Percentiles rank a stretch among this genome's conserved stretches.
Evolutionary conservation across 2,329 filamentous ascomycete genomes (phyloP).

Genomic region (Reticulascus tulasneorum): DNA sequence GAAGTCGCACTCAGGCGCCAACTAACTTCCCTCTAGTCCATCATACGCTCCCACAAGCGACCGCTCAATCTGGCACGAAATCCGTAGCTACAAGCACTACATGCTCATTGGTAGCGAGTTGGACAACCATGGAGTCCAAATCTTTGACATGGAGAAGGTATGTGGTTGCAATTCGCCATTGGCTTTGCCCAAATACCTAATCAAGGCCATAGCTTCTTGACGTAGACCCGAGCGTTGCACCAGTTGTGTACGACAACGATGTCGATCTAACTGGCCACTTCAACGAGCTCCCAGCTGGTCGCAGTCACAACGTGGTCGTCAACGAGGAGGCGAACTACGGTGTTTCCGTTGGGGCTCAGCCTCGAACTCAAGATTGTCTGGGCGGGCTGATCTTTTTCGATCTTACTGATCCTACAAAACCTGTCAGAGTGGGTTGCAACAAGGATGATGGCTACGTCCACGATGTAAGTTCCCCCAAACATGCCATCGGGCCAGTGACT

Average conservation of each 20-base stretch:
- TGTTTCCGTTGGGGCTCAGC: conserved; percentile 33
- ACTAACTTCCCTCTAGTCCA: conserved; percentile 3
- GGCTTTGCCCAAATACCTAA: too few species aligned
- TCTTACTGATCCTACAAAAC: conserved; percentile 46
- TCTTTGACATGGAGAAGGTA: conserved; percentile 55
- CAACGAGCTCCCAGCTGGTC: conserved; percentile 28
- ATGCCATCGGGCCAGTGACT: background rate
- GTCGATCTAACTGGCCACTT: conserved; percentile 26
- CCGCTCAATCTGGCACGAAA: conserved; percentile 28
- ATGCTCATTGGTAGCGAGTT: conserved; percentile 35
- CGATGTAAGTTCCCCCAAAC: conserved; percentile 24
- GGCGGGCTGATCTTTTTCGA: conserved; percentile 52
- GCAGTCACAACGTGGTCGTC: conserved; percentile 46
- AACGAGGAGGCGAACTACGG: conserved; percentile 42
- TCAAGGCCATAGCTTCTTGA: conserved; percentile 26
- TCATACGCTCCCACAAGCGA: conserved; percentile 10
- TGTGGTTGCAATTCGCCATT: too few species aligned
- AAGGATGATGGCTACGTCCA: conserved; percentile 52
- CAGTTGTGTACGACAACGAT: conserved; percentile 21
- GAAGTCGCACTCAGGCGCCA: too few species aligned
- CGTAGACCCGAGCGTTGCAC: conserved; percentile 31
- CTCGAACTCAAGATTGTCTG: conserved; percentile 33
- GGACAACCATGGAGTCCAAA: conserved; percentile 50
- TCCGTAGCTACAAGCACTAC: conserved; percentile 27
- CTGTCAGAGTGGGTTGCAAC: conserved; percentile 46